A percentile compares a stretch with the other conserved stretches of the same genome.
Conservation (phyloP, 2,329 filamentous ascomycete species). For the Zymoseptoria tritici region DNA sequence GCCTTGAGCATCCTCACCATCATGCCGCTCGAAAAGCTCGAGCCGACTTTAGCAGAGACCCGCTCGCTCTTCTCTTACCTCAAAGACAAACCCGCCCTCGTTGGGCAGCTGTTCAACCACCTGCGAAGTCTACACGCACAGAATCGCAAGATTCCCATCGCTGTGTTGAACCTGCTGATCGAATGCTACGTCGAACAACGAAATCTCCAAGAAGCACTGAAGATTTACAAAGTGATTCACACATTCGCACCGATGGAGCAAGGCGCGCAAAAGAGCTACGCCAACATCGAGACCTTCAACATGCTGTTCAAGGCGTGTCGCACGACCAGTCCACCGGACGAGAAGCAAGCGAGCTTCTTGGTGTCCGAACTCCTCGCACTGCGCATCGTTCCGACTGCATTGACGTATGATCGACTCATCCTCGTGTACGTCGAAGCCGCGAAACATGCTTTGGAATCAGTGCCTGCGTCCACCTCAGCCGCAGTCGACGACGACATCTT, state of each 20-base stretch:
- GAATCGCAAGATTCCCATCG: slow-evolving; percentile 45
- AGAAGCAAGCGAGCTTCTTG: slow-evolving; percentile 53
- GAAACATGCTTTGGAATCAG: slow-evolving; percentile 9
- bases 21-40: slow-evolving; percentile 59
- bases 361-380: slow-evolving; percentile 55
- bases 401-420: slow-evolving; percentile 57
- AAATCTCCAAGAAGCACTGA: slow-evolving; percentile 46
- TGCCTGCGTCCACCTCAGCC: not conserved
- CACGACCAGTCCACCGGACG: slow-evolving; percentile 30
- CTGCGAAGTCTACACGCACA: slow-evolving; percentile 50
- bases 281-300: slow-evolving; percentile 53
- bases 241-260: slow-evolving; percentile 26
- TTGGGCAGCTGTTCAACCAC: slow-evolving; percentile 47
- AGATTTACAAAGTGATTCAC: slow-evolving; percentile 56
- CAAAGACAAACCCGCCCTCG: slow-evolving; percentile 37
- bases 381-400: slow-evolving; percentile 45
- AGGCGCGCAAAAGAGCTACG: slow-evolving; percentile 21
- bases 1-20: slow-evolving; percentile 65
- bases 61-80: slow-evolving; percentile 55
- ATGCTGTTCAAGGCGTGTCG: slow-evolving; percentile 36
- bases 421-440: slow-evolving; percentile 42
- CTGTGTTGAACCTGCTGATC: slow-evolving; percentile 46
- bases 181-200: slow-evolving; percentile 42
- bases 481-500: not conserved
- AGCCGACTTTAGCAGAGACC: slow-evolving; percentile 53